Percentiles rank a stretch among this genome's conserved stretches.
Evolutionary conservation across 2,329 filamentous ascomycete genomes (phyloP).

Genomic region (Stagonosporopsis chrysanthemi): DNA sequence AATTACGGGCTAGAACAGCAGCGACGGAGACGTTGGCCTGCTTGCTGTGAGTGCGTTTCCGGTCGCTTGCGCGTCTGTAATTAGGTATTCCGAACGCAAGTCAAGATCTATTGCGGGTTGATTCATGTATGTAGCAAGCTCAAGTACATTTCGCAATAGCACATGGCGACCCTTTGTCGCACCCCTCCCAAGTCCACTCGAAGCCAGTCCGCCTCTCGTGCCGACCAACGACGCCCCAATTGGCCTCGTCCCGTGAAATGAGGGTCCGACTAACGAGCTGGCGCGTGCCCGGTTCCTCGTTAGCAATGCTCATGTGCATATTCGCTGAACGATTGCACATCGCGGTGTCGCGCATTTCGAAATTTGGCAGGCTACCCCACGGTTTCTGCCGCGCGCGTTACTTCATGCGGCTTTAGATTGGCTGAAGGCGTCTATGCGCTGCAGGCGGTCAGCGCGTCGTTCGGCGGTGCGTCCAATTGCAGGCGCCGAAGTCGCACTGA

Average conservation of each 20-base stretch:
- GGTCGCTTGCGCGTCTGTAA: constrained; percentile 27
- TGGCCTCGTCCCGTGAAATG: constrained; percentile 14
- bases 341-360: constrained; percentile 37
- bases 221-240: constrained; percentile 20
- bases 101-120: constrained; percentile 28
- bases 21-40: constrained; percentile 31
- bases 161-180: constrained; percentile 29
- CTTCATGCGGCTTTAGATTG: constrained; percentile 30
- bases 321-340: constrained; percentile 29
- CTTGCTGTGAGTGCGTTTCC: constrained; percentile 30
- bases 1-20: constrained; percentile 40
- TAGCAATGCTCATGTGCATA: constrained; percentile 31
- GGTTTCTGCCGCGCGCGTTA: constrained; percentile 44
- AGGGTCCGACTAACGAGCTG: constrained; percentile 11
- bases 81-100: constrained; percentile 28
- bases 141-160: constrained; percentile 24
- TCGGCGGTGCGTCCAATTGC: constrained; percentile 34
- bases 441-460: constrained; percentile 37
- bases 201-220: constrained; percentile 22
- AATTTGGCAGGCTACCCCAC: constrained; percentile 48
- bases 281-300: constrained; percentile 15
- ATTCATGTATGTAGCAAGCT: constrained; percentile 23
- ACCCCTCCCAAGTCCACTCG: constrained; percentile 24
- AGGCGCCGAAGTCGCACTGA: constrained; percentile 41
- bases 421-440: constrained; percentile 24